Conservation (phyloP, 352 stramenopile species). For the Phytophthora pini region DNA sequence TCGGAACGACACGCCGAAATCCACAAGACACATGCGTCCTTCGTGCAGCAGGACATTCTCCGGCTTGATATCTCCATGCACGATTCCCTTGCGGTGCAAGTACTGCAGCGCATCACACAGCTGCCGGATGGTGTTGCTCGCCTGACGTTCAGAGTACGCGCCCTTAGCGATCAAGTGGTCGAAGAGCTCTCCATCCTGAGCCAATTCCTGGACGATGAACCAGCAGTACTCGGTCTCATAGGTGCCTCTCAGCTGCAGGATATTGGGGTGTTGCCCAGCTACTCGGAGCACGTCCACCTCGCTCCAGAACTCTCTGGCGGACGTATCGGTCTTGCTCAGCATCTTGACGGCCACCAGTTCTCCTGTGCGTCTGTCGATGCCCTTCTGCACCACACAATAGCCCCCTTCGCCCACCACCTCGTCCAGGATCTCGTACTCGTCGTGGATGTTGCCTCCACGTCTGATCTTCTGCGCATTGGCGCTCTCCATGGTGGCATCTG, state of each 20-base stretch:
- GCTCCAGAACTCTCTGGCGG: conserved; percentile 82
- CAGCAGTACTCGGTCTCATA: conserved; percentile 78
- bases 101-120: conserved; percentile 84
- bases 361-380: conserved; percentile 62
- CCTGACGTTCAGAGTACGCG: conserved; percentile 86
- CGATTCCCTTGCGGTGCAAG: conserved; percentile 87
- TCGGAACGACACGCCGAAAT: conserved; percentile 88
- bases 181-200: conserved; percentile 88
- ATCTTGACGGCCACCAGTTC: conserved; percentile 85
- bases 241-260: conserved; percentile 76
- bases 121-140: conserved; percentile 71
- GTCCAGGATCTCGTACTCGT: conserved; percentile 79
- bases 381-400: conserved; percentile 83
- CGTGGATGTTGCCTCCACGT: conserved; percentile 51
- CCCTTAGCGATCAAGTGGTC: conserved; percentile 88
- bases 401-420: conserved; percentile 84
- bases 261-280: conserved; percentile 77
- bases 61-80: conserved; percentile 91
- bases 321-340: conserved; percentile 80
- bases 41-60: conserved; percentile 87
- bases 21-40: conserved; percentile 82
- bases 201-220: conserved; percentile 88
- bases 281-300: conserved; percentile 82
- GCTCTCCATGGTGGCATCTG: conserved; percentile 30
- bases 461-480: conserved; percentile 14